Conservation (phyloP, 345 rosid genomes). For the Dimocarpus longan region DNA sequence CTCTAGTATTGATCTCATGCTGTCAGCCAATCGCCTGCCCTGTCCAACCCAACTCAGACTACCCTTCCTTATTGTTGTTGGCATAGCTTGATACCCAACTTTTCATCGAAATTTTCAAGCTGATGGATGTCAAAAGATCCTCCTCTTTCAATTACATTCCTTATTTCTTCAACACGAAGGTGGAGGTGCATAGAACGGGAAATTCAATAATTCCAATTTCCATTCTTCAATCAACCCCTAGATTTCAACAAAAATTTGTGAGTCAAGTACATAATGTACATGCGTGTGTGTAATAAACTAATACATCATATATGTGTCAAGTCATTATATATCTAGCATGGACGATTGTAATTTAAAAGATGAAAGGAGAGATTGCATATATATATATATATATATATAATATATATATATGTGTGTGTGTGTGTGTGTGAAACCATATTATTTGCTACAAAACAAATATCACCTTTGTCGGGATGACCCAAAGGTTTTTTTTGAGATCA, state of each 20-base stretch:
- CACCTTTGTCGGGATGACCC: no score
- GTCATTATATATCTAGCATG: no score
- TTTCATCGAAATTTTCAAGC: background rate
- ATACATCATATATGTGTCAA: no score
- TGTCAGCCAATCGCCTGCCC: background rate
- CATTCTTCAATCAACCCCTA: constrained; percentile 8
- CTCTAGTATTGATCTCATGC: background rate
- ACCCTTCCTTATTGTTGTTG: background rate
- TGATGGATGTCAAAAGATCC: background rate
- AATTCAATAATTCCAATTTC: background rate
- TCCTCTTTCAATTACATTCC: background rate
- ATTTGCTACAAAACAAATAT: no score
- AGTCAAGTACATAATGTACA: background rate
- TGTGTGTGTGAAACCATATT: no score
- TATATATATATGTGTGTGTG: no score
- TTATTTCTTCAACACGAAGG: background rate
- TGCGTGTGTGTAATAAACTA: no score
- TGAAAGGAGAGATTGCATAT: no score
- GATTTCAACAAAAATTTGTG: background rate
- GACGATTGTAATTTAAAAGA: no score
- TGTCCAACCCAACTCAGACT: background rate
- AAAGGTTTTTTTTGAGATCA: no score
- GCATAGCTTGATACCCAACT: background rate
- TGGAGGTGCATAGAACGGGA: background rate
- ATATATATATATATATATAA: no score